These are phyloP conservation scores for Cylindrotheca closterium DNA, from an alignment of 108 stramenopile genomes.

Conservation along the genomic window DNA sequence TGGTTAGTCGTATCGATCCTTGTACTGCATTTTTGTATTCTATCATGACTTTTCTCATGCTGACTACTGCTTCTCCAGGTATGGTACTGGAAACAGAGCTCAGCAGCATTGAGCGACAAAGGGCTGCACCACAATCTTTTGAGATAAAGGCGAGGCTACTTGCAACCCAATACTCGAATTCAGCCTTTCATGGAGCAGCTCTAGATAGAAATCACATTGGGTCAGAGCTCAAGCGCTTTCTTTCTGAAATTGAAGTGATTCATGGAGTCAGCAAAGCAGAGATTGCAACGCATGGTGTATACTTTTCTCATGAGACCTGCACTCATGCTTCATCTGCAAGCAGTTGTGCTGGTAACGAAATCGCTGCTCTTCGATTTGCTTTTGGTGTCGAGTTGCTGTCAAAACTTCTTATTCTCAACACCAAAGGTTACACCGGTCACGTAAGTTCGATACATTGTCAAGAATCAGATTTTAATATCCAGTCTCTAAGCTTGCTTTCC, in stretches of 20 bases:
- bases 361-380: constrained; percentile 82
- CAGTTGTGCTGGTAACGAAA: constrained; percentile 94
- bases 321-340: constrained; percentile 90
- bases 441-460: neutral
- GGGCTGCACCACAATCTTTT: constrained; percentile 48
- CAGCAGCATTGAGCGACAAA: constrained; percentile 66
- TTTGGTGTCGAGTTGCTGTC: constrained; percentile 91
- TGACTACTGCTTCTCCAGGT: neutral
- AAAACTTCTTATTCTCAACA: constrained; percentile 90
- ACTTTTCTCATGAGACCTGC: constrained; percentile 97
- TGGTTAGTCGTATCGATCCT: constrained; percentile 32
- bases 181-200: constrained; percentile 95
- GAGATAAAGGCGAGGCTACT: constrained; percentile 82
- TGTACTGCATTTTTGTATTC: too few species aligned
- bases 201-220: constrained; percentile 93
- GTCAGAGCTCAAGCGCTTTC: constrained; percentile 87
- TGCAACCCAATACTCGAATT: constrained; percentile 92
- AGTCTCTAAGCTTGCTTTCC: neutral
- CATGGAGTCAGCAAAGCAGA: constrained; percentile 90
- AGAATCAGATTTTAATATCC: neutral
- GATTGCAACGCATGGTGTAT: constrained; percentile 91
- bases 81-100: constrained; percentile 90
- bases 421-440: constrained; percentile 96
- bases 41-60: neutral
- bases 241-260: constrained; percentile 81